phyloP scores from a whole-genome alignment of 768 basidiomycete species.

The Boletellus ananas region DNA sequence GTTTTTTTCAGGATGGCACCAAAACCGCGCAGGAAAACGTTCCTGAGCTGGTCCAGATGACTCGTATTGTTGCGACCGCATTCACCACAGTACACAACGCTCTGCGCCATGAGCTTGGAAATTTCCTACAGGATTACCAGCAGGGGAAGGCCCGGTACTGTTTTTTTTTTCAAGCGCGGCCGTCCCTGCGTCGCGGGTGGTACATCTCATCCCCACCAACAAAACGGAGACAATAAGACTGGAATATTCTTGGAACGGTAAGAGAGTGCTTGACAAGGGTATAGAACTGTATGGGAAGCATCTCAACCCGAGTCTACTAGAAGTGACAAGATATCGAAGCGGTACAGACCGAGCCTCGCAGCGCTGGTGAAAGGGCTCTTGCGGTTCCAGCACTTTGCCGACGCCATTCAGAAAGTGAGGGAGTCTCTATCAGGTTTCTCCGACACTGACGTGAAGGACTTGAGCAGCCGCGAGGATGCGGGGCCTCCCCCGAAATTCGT shows the following conservation, averaged over 20 bases:
- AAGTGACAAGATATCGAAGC: neutral
- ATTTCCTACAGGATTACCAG: neutral
- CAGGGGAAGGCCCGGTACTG: neutral
- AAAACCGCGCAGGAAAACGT: neutral
- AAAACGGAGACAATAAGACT: neutral
- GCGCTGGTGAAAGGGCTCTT: neutral
- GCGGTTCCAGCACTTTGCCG: neutral
- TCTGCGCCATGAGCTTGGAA: neutral
- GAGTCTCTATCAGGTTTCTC: neutral
- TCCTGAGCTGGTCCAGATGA: neutral
- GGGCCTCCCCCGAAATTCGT: too few species aligned
- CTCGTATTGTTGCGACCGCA: neutral
- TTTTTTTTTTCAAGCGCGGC: too few species aligned
- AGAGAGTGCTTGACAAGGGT: neutral
- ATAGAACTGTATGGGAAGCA: neutral
- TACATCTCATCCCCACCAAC: too few species aligned
- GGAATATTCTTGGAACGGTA: neutral
- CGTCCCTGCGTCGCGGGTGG: too few species aligned
- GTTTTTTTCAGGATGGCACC: neutral
- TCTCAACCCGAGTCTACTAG: neutral
- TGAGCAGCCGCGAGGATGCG: neutral
- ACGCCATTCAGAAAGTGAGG: neutral
- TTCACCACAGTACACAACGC: neutral
- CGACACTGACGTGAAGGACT: neutral
- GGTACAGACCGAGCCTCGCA: neutral